Evolutionary conservation across 768 basidiomycete species (phyloP).

Genomic region (Kwoniella dendrophila): DNA sequence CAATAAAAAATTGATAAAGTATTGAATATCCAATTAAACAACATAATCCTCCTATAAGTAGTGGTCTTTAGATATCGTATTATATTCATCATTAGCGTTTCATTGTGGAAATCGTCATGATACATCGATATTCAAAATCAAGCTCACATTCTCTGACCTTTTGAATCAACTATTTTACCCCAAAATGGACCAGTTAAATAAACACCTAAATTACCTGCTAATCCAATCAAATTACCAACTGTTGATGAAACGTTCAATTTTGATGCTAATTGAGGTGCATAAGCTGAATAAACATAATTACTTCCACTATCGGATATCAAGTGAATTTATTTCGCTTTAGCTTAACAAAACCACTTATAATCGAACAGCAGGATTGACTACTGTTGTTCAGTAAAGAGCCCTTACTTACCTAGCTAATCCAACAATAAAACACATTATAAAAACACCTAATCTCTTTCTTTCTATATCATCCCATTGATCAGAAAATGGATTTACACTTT

Average conservation of each 20-base stretch:
- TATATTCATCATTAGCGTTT: no score
- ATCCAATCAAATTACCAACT: slow-evolving; percentile 74
- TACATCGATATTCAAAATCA: no score
- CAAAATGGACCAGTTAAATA: slow-evolving; percentile 74
- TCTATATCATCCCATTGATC: slow-evolving; percentile 13
- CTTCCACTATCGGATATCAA: slow-evolving; percentile 16
- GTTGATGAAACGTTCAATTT: slow-evolving; percentile 76
- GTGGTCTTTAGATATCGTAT: no score
- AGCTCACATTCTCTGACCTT: slow-evolving; percentile 65
- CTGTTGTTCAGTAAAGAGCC: not conserved
- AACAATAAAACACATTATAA: slow-evolving; percentile 20
- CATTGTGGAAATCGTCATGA: not conserved
- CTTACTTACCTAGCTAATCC: slow-evolving; percentile 32
- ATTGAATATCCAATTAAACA: slow-evolving; percentile 75
- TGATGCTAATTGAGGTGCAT: slow-evolving; percentile 82
- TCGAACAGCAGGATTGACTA: slow-evolving; percentile 10
- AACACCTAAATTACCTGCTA: slow-evolving; percentile 66
- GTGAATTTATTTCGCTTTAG: no score
- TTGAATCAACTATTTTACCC: slow-evolving; percentile 75
- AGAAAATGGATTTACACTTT: slow-evolving; percentile 10
- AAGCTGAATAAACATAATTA: slow-evolving; percentile 62
- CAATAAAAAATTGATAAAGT: slow-evolving; percentile 69
- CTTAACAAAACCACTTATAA: slow-evolving; percentile 30
- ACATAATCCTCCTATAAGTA: slow-evolving; percentile 64
- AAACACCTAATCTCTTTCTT: slow-evolving; percentile 6